Percentiles rank a stretch among this genome's conserved stretches.
These are phyloP conservation scores for Calvatia gigantea DNA, from an alignment of 768 basidiomycete genomes.

Conservation along the genomic window DNA sequence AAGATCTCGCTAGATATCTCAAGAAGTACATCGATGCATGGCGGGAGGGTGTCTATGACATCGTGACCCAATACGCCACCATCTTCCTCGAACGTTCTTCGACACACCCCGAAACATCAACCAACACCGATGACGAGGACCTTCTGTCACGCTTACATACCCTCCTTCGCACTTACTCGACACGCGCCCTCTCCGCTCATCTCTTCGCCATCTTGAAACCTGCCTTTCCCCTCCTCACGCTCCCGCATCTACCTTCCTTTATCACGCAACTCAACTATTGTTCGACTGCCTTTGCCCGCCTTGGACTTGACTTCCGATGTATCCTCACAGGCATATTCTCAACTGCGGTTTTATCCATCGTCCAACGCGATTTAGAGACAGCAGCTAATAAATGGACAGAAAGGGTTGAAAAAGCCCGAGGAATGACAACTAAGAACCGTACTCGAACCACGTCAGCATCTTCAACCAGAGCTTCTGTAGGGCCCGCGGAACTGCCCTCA, in stretches of 20 bases:
- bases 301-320: conserved; percentile 85
- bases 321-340: conserved; percentile 62
- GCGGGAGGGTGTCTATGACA: conserved; percentile 90
- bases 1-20: conserved; percentile 74
- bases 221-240: conserved; percentile 58
- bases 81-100: conserved; percentile 78
- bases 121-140: conserved; percentile 18
- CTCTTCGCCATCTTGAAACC: conserved; percentile 65
- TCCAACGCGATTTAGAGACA: conserved; percentile 46
- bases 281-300: conserved; percentile 84
- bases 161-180: conserved; percentile 62
- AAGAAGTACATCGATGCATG: conserved; percentile 88
- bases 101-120: conserved; percentile 17
- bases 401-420: conserved; percentile 23
- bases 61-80: conserved; percentile 84
- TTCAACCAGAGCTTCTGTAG: neutral
- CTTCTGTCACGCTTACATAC: conserved; percentile 35
- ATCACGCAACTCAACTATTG: conserved; percentile 95
- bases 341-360: conserved; percentile 55
- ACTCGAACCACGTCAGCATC: conserved; percentile 14
- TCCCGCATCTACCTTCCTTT: conserved; percentile 71
- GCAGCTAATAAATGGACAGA: conserved; percentile 37
- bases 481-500: conserved; percentile 32
- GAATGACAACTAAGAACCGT: conserved; percentile 10
- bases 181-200: conserved; percentile 54